Percentiles rank a stretch among this genome's conserved stretches.
These are phyloP conservation scores for Yamadazyma philogaea DNA, from an alignment of 805 yeast genomes.

Conservation along the genomic window DNA sequence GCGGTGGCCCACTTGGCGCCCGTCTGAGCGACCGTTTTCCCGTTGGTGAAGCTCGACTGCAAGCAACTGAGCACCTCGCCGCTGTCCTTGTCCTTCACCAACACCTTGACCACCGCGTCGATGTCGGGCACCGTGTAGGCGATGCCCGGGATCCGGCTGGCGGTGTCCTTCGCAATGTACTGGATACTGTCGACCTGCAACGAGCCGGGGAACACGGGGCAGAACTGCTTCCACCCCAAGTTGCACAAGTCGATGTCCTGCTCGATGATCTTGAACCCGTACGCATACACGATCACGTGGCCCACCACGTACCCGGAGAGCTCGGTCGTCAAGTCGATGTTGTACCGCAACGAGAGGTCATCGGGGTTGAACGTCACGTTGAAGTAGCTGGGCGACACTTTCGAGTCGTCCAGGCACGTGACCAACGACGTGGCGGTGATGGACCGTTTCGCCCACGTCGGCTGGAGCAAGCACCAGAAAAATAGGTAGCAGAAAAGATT, in stretches of 20 bases:
- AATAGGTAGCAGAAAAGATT: not conserved
- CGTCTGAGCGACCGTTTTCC: constrained; percentile 74
- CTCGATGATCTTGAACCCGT: constrained; percentile 71
- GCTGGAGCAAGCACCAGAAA: not conserved
- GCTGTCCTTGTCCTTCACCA: constrained; percentile 38
- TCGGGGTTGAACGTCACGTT: constrained; percentile 76
- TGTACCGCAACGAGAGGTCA: constrained; percentile 61
- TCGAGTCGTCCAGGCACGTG: constrained; percentile 77
- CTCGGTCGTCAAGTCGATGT: constrained; percentile 66
- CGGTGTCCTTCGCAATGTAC: constrained; percentile 51
- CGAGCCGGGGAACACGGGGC: constrained; percentile 82
- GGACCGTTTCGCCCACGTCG: constrained; percentile 18
- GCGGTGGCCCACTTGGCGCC: constrained; percentile 95
- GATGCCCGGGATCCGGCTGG: constrained; percentile 69
- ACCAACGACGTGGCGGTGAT: constrained; percentile 72
- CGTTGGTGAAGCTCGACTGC: constrained; percentile 71
- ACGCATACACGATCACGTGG: constrained; percentile 72
- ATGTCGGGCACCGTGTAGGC: constrained; percentile 85
- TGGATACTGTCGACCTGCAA: constrained; percentile 72
- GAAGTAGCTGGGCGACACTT: constrained; percentile 69
- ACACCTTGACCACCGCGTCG: constrained; percentile 70
- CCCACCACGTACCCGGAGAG: constrained; percentile 67
- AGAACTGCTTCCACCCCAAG: constrained; percentile 78
- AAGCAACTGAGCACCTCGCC: constrained; percentile 62
- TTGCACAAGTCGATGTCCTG: constrained; percentile 60